Evolutionary conservation across 495 filamentous ascomycete species (phyloP).

Genomic region (Aspergillus homomorphus): DNA sequence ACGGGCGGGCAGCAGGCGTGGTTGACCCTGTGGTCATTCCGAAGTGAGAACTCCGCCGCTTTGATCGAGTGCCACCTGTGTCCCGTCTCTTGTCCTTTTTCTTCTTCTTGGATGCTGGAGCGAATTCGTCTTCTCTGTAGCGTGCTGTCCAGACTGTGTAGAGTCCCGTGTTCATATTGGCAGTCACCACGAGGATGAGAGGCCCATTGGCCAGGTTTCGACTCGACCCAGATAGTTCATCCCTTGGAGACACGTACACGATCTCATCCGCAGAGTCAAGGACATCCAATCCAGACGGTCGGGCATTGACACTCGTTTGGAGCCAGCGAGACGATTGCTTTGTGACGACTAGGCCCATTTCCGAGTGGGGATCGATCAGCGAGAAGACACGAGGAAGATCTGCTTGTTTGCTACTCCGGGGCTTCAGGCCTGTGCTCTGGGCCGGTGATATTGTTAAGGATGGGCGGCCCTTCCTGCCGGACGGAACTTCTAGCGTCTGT

Average conservation of each 20-base stretch:
- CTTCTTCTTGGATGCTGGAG: slow-evolving; percentile 49
- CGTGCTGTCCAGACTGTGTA: slow-evolving; percentile 78
- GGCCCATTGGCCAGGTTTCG: slow-evolving; percentile 28
- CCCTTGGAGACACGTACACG: slow-evolving; percentile 64
- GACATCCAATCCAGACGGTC: slow-evolving; percentile 41
- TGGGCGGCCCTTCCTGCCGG: slow-evolving; percentile 36
- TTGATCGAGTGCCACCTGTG: slow-evolving; percentile 55
- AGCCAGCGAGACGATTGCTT: slow-evolving; percentile 36
- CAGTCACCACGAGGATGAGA: slow-evolving; percentile 76
- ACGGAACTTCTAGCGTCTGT: slow-evolving; percentile 44
- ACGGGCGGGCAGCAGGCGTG: slow-evolving; percentile 62
- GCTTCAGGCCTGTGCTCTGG: slow-evolving; percentile 24
- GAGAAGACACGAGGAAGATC: slow-evolving; percentile 78
- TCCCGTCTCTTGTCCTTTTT: slow-evolving; percentile 44
- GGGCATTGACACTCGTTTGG: slow-evolving; percentile 29
- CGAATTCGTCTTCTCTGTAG: slow-evolving; percentile 57
- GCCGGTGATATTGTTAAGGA: slow-evolving; percentile 31
- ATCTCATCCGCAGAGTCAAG: slow-evolving; percentile 74
- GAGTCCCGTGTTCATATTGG: slow-evolving; percentile 66
- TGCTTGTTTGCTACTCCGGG: slow-evolving; percentile 40
- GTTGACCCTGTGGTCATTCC: slow-evolving; percentile 72
- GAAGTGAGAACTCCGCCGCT: slow-evolving; percentile 84
- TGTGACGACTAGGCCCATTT: slow-evolving; percentile 79
- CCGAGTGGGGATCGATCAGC: slow-evolving; percentile 80
- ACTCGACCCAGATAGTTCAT: slow-evolving; percentile 45